Evolutionary conservation across 2,329 filamentous ascomycete genomes (phyloP), one percentile per base, ranked within the genome.

Genomic region (Colletotrichum noveboracense): DNA sequence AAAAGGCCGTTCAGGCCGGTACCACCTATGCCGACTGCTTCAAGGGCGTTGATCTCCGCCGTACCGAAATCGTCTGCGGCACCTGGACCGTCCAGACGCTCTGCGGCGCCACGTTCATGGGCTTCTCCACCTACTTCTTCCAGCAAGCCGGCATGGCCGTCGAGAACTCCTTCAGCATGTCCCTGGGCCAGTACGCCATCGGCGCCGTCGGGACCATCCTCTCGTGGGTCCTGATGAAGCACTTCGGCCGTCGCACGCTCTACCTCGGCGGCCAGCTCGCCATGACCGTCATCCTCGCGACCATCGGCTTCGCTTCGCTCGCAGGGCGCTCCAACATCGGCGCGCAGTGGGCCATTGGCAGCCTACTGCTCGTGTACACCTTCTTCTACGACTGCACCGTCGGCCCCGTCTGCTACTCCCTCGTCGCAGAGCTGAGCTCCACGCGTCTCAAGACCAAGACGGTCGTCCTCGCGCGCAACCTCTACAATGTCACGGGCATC

Each of bases 401-500:
- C 30, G 89, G 88, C 1, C 87, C 87, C 4, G 82, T 87, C 18
- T 84, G 84, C 55, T 89, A 87, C 79, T 83, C 84, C 3, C 82
- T 89, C 26, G 78, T 88, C 1, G 81, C 87, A 1, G 88, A 90
- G 77, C 84, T 86, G 14, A 84, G 86, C 1, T 88, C 86, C 0
- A 85, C 85, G 1, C 85, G 88, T 5, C 84, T 89, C 26, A 83
- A 85, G 61, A 83, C 84, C 62, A 88, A 89, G 82, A 88, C 88
- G 2, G 84, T 89, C 4, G 86, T 86, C 1, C 80, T 89, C 18
- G 84, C 86, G 1, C 81, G 87, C 6, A 84, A 83, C 60, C 79
- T 85, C 24, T 91, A 90, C 82, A 89, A 91, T 76, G 81, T 90
- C 7, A 80, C 82, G 26, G 86, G 86, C 71, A 88, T 91, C 56